Conservation (phyloP, 768 basidiomycete genomes). For the Boletus reticuloceps region DNA sequence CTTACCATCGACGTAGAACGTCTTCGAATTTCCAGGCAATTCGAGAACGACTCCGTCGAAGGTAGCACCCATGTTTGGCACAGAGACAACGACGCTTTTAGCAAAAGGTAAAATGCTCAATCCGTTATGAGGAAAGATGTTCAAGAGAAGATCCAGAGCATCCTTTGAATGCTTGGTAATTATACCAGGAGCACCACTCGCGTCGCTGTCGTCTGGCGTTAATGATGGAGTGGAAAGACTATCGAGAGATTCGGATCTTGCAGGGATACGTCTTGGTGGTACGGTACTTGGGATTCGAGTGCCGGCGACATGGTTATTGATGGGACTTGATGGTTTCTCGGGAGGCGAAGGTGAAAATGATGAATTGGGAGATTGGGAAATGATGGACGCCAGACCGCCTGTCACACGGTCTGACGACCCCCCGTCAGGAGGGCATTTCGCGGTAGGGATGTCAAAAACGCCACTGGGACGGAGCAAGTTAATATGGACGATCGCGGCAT, state of each 20-base stretch:
- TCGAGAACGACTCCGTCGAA: constrained; percentile 82
- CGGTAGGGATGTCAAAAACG: constrained; percentile 90
- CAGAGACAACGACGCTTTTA: constrained; percentile 70
- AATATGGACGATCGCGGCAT: neutral
- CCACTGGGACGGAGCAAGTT: constrained; percentile 54
- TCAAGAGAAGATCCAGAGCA: constrained; percentile 75
- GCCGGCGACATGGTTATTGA: constrained; percentile 16
- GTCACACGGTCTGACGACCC: constrained; percentile 96
- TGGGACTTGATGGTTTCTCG: constrained; percentile 19
- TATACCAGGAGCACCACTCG: constrained; percentile 39
- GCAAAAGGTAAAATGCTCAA: constrained; percentile 67
- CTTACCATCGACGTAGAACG: constrained; percentile 84
- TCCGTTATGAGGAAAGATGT: constrained; percentile 73
- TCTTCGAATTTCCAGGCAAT: constrained; percentile 66
- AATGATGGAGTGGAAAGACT: constrained; percentile 70
- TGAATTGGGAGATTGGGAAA: constrained; percentile 43
- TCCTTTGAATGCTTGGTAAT: constrained; percentile 50
- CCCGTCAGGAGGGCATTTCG: constrained; percentile 94
- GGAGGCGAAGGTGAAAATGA: constrained; percentile 31
- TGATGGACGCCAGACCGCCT: constrained; percentile 77
- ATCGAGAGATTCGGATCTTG: constrained; percentile 36
- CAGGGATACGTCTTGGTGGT: constrained; percentile 43
- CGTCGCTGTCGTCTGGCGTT: constrained; percentile 68
- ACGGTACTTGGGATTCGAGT: constrained; percentile 29
- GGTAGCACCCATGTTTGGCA: constrained; percentile 61